Evolutionary conservation across 129 eudicot species (phyloP), one percentile per base, ranked within the genome.

Genomic region (Flaveria ramosissima): DNA sequence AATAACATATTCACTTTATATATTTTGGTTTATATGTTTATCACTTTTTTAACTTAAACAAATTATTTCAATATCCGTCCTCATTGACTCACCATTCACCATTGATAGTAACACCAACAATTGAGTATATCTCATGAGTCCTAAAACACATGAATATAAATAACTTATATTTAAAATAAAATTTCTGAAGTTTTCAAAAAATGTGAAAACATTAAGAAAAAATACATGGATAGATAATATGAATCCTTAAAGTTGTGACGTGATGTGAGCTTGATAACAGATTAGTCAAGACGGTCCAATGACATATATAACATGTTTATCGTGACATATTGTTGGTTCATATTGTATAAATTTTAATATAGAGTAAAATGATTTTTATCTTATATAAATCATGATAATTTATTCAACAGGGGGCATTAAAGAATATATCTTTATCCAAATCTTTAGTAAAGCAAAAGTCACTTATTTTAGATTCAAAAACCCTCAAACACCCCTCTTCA

Each of bases 401-500:
- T 69, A 36, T 20, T 45, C 6, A 45, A 19, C 10, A 74, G 45
- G 17, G 10, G 21, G 60, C 14, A 41, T 45, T 36, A 6, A 67
- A 72, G 63, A 77, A 77, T 73, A 77, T 77, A 71, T 71, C 55
- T 76, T 78, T 82, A 68, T 41, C 81, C 66, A 62, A 71, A 71
- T 55, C 78, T 77, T 77, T 71, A 72, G 68, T 77, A 83, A 83
- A 83, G 86, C 77, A 68, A 83, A 83, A 73, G 72, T 67, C 67
- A 55, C 64, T 45, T 56, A 46, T 45, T 55, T 56, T 43, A 46
- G 79, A 83, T 83, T 77, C 86, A 83, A 83, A 83, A 82, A 77
- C 85, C 82, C 78, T 62, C 56, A 42, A 50, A 56, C 78, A 77
- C 77, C 78, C 75, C 79, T 68, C 71, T 78, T 82, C 86, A 45